Percentiles rank a stretch among this genome's conserved stretches.
These are phyloP conservation scores for Cronartium quercuum DNA, from an alignment of 1,284 basidiomycete genomes.

Conservation along the genomic window DNA sequence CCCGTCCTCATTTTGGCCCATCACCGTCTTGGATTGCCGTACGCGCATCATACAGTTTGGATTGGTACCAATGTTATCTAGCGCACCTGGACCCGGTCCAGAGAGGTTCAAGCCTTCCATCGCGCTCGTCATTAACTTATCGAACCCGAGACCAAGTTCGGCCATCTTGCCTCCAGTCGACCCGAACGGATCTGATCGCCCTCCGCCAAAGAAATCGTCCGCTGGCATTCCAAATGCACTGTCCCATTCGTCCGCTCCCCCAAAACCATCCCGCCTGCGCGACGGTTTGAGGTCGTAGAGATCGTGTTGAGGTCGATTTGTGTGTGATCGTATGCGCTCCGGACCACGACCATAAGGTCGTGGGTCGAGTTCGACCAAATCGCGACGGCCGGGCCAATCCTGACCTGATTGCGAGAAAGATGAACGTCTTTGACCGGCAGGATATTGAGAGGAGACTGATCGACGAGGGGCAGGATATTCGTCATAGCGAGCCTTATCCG, in stretches of 20 bases:
- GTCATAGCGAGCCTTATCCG: neutral
- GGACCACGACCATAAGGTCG: neutral
- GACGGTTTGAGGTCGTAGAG: slow-evolving; percentile 5
- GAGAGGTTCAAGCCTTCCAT: slow-evolving; percentile 14
- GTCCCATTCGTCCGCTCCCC: slow-evolving; percentile 13
- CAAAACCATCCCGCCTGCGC: neutral
- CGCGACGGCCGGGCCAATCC: neutral
- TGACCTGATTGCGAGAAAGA: slow-evolving; percentile 15
- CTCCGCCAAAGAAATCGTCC: slow-evolving; percentile 18
- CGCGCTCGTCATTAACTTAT: slow-evolving; percentile 20
- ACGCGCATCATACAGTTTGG: slow-evolving; percentile 21
- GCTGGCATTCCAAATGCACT: slow-evolving; percentile 9
- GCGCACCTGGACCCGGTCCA: slow-evolving; percentile 5
- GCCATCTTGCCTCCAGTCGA: slow-evolving; percentile 3
- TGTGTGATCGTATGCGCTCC: neutral
- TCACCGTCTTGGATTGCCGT: slow-evolving; percentile 31
- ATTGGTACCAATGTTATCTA: slow-evolving; percentile 1
- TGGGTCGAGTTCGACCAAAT: neutral
- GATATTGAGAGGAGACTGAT: neutral
- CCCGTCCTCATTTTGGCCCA: slow-evolving; percentile 26
- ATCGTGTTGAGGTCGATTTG: neutral
- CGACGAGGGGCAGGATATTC: neutral
- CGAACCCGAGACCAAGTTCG: slow-evolving; percentile 14
- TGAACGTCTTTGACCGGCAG: neutral
- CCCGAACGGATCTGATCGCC: slow-evolving; percentile 7